These are phyloP conservation scores for Xenosphaeropsis pyriputrescens DNA, from an alignment of 2,329 filamentous ascomycete species.

Conservation along the genomic window DNA sequence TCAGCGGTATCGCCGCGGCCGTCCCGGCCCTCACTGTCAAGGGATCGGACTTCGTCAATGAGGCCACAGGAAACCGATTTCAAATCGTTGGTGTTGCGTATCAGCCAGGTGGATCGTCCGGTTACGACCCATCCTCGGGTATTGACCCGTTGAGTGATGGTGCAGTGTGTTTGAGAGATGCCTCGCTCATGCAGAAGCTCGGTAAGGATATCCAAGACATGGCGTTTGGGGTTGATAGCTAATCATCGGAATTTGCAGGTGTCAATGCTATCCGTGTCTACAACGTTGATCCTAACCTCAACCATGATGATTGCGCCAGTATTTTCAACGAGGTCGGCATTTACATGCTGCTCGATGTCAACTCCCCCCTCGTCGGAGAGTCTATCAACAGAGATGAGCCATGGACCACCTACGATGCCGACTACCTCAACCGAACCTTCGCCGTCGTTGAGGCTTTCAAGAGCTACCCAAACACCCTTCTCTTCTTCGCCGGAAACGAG, in stretches of 20 bases:
- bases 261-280: slow-evolving; percentile 58
- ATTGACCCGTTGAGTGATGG: slow-evolving; percentile 45
- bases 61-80: slow-evolving; percentile 41
- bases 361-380: slow-evolving; percentile 46
- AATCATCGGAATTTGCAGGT: slow-evolving; percentile 15
- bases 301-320: slow-evolving; percentile 51
- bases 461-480: slow-evolving; percentile 50
- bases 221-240: slow-evolving; percentile 1
- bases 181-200: slow-evolving; percentile 47
- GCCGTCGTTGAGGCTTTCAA: slow-evolving; percentile 53
- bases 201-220: slow-evolving; percentile 11
- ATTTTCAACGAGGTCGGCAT: slow-evolving; percentile 56
- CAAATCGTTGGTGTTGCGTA: slow-evolving; percentile 56
- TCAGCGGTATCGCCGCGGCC: slow-evolving; percentile 19
- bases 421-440: slow-evolving; percentile 52
- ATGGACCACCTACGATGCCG: slow-evolving; percentile 42
- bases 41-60: slow-evolving; percentile 45
- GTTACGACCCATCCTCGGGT: slow-evolving; percentile 37
- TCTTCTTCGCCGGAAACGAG: slow-evolving; percentile 69
- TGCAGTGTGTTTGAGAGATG: slow-evolving; percentile 45
- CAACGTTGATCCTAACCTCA: slow-evolving; percentile 49
- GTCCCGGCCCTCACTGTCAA: slow-evolving; percentile 40
- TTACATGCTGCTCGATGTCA: slow-evolving; percentile 56
- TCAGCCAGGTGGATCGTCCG: slow-evolving; percentile 51
- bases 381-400: slow-evolving; percentile 37